Base-by-base conservation (phyloP, 768 basidiomycete species). In the Saitozyma sp. region DNA sequence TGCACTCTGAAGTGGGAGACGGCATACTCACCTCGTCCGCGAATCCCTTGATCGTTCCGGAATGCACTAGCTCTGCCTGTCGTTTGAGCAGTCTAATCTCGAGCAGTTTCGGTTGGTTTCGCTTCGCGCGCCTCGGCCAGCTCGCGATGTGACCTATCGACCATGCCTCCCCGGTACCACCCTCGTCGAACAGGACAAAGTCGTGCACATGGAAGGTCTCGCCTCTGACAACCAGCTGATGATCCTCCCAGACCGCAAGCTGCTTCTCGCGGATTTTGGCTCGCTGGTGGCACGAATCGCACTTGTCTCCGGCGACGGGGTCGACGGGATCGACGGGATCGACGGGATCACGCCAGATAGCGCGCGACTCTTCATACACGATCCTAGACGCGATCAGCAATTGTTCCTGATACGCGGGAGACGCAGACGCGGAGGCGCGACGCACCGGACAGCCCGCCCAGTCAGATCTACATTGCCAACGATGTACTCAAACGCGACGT, bases 251-350 rank as follows among this genome's bases (percentile, higher is more conserved):
- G 19, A 48, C 14, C 14, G 46, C 14, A 48, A 14, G 14, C 17
- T 48, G 46, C 46, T 48, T 48, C 17, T 48, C 17, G 14, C 14
- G 19, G 14, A 48, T 48, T 48, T 14, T 3, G 6, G 14, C 17
- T 48, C 46, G 46, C 46, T 48, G 46, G 14, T 17, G 46, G 19
- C 46, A 48, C 17, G 46, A 48, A 48, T 48, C 46, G 46, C 46
- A 48, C 14, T 48, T 48, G 14, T 48, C 14, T 14, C 17, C 14
- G 19, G 46, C 46, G 14, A 17, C 14, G 19, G 14, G 14, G 6
- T 14, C 17, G 46, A 48, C 17, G 14, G 46, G 46, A 48, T 48
- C 46, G n/a, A n/a, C n/a, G 19, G 14, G 14, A 17, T 14, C 17
- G 46, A 48, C 17, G 14, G 46, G 46, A 48, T 48, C 46, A 14